A percentile compares a stretch with the other conserved stretches of the same genome.
phyloP scores from a whole-genome alignment of 1,284 basidiomycete species.

The Veloboletus limbatus region DNA sequence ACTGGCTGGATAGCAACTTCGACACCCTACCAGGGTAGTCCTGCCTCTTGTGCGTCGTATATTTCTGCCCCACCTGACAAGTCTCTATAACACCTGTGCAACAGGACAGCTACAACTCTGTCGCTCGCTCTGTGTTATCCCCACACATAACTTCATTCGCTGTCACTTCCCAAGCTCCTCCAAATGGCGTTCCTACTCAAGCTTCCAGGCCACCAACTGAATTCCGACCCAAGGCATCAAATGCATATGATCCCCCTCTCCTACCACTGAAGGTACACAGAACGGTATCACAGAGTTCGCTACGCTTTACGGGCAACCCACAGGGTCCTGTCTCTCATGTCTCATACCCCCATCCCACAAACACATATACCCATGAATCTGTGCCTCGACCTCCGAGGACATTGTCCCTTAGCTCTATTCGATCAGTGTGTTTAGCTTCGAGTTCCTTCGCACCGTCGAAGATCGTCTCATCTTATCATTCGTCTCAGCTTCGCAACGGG shows the following conservation, averaged over 20 bases:
- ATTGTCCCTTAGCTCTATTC: constrained; percentile 36
- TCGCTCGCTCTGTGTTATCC: constrained; percentile 22
- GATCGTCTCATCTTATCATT: constrained; percentile 14
- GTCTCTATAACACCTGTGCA: constrained; percentile 22
- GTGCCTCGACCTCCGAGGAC: constrained; percentile 26
- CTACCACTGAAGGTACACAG: constrained; percentile 47
- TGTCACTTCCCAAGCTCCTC: constrained; percentile 12
- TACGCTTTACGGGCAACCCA: constrained; percentile 21
- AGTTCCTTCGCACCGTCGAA: constrained; percentile 26
- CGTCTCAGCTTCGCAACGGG: constrained; percentile 34
- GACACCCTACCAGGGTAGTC: constrained; percentile 8
- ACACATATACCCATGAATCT: constrained; percentile 17
- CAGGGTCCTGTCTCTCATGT: constrained; percentile 14
- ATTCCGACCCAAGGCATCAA: constrained; percentile 61
- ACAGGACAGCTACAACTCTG: constrained; percentile 14
- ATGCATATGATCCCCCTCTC: constrained; percentile 81
- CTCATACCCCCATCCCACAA: constrained; percentile 13
- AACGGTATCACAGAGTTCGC: constrained; percentile 23
- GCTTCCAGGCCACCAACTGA: constrained; percentile 36
- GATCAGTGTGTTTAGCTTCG: constrained; percentile 29
- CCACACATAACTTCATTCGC: constrained; percentile 22
- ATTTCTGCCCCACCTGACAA: constrained; percentile 16
- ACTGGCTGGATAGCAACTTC: constrained; percentile 13
- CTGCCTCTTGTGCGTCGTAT: constrained; percentile 21
- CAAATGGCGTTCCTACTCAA: constrained; percentile 18